phyloP scores from a whole-genome alignment of 108 stramenopile genomes.

The Nitzschia sp. region DNA sequence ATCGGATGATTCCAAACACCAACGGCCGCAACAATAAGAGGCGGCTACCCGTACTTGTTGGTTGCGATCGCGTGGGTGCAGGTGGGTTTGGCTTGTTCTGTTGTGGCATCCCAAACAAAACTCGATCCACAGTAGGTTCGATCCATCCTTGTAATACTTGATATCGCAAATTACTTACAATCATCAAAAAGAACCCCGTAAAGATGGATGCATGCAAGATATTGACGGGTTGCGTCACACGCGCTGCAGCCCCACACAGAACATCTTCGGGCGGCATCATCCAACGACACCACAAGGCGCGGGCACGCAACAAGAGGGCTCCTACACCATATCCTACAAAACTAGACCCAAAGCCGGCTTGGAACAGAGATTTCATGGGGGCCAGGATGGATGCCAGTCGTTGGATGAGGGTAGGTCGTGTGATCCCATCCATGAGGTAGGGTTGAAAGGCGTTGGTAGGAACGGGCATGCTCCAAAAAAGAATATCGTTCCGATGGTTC shows the following conservation, averaged over 20 bases:
- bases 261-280: slow-evolving; percentile 45
- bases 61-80: background rate
- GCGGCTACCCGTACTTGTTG: background rate
- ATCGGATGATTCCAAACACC: slow-evolving; percentile 52
- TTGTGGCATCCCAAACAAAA: slow-evolving; percentile 39
- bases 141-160: slow-evolving; percentile 79
- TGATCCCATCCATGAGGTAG: slow-evolving; percentile 56
- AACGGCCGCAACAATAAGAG: background rate
- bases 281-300: slow-evolving; percentile 28
- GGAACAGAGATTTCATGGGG: slow-evolving; percentile 66
- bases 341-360: slow-evolving; percentile 67
- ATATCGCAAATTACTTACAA: slow-evolving; percentile 77
- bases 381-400: slow-evolving; percentile 53
- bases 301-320: slow-evolving; percentile 39
- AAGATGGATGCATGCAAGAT: slow-evolving; percentile 59
- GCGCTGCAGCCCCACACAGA: too few species aligned
- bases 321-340: slow-evolving; percentile 71
- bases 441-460: slow-evolving; percentile 81
- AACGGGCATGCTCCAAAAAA: slow-evolving; percentile 40
- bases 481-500: slow-evolving; percentile 27
- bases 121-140: slow-evolving; percentile 65
- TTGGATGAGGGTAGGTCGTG: slow-evolving; percentile 42
- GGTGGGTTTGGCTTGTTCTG: too few species aligned
- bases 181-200: slow-evolving; percentile 71
- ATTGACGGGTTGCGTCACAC: slow-evolving; percentile 56